phyloP scores from a whole-genome alignment of 805 yeast species.

The Jamesozyma piceae region DNA sequence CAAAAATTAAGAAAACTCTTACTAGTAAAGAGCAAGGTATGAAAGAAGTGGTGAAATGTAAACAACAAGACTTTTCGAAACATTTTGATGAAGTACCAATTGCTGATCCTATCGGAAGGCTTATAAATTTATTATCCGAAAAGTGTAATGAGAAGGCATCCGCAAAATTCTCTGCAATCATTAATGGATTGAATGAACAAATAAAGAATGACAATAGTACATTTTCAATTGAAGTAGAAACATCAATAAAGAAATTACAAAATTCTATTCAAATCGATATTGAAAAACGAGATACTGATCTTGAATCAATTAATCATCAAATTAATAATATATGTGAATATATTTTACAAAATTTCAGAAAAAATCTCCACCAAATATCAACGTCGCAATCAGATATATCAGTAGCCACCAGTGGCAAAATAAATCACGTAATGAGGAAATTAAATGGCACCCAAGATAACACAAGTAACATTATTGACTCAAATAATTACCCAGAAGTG shows the following conservation, averaged over 20 bases:
- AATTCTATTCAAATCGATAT: not conserved
- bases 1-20: not conserved
- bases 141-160: slow-evolving; percentile 1
- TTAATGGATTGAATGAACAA: not conserved
- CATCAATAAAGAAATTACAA: not conserved
- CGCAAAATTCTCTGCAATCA: not conserved
- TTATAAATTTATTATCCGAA: not conserved
- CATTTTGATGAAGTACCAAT: not conserved
- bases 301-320: not conserved
- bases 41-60: not conserved
- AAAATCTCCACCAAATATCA: slow-evolving; percentile 10
- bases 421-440: slow-evolving; percentile 1
- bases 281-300: not conserved
- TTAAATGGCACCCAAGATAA: not conserved
- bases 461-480: not conserved
- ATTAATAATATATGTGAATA: slow-evolving; percentile 3
- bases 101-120: not conserved
- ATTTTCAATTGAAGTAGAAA: not conserved
- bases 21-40: not conserved
- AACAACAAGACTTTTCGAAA: not conserved
- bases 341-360: slow-evolving; percentile 5
- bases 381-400: slow-evolving; percentile 11
- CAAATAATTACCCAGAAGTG: not conserved
- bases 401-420: not conserved
- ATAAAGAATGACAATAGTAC: not conserved